These are phyloP conservation scores for Trichoderma hamatum DNA, from an alignment of 2,329 filamentous ascomycete genomes.

Conservation along the genomic window DNA sequence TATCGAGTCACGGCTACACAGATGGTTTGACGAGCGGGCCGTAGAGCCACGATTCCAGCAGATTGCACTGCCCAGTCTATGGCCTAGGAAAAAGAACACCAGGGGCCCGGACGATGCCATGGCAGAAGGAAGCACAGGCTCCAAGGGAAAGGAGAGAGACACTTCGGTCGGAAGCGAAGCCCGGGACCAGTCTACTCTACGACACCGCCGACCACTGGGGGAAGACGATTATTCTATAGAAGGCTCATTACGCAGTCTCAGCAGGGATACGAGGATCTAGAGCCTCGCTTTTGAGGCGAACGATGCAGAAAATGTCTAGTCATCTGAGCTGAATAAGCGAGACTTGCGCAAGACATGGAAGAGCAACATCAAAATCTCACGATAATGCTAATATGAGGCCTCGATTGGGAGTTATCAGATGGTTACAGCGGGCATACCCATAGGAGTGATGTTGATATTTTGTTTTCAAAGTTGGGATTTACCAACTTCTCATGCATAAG, in stretches of 20 bases:
- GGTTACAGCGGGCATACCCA: not conserved
- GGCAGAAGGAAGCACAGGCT: slow-evolving; percentile 48
- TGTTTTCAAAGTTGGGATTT: not conserved
- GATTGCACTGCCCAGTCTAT: slow-evolving; percentile 78
- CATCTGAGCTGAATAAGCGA: not conserved
- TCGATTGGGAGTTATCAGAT: slow-evolving; percentile 1
- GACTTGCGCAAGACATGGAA: slow-evolving; percentile 5
- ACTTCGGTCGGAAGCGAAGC: slow-evolving; percentile 49
- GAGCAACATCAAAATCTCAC: slow-evolving; percentile 1
- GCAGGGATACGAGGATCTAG: slow-evolving; percentile 34
- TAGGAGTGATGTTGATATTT: not conserved
- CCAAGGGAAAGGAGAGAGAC: slow-evolving; percentile 59
- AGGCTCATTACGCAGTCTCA: slow-evolving; percentile 49
- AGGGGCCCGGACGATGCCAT: slow-evolving; percentile 67
- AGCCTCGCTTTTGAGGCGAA: not conserved
- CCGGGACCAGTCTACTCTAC: slow-evolving; percentile 44
- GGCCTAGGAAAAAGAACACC: slow-evolving; percentile 84
- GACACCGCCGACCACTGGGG: slow-evolving; percentile 44
- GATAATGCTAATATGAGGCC: not conserved
- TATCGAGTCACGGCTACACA: slow-evolving; percentile 76
- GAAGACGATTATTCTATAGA: slow-evolving; percentile 51
- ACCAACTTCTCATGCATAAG: not conserved
- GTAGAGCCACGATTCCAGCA: slow-evolving; percentile 88
- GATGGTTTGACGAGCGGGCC: slow-evolving; percentile 85
- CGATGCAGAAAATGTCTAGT: not conserved